A percentile compares a stretch with the other conserved stretches of the same genome.
Conservation (phyloP, 768 basidiomycete species). For the Tephrocybe sp. region DNA sequence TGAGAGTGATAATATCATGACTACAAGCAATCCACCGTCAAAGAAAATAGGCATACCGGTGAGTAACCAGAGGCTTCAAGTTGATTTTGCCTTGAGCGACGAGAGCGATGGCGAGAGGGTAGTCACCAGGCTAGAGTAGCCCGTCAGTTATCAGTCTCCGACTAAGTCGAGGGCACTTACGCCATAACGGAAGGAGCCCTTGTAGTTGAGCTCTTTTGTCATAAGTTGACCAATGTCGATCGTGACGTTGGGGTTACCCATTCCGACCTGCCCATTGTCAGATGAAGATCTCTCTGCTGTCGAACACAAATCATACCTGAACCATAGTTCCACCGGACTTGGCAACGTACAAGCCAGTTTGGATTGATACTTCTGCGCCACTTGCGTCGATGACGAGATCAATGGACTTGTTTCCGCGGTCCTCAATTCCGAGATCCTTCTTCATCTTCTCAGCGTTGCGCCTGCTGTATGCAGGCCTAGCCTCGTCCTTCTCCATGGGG, state of each 20-base stretch:
- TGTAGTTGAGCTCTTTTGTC: constrained; percentile 76
- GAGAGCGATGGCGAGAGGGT: constrained; percentile 80
- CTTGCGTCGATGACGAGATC: constrained; percentile 91
- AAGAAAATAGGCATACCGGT: constrained; percentile 47
- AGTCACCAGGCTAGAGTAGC: constrained; percentile 68
- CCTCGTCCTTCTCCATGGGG: constrained; percentile 59
- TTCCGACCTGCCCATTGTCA: constrained; percentile 61
- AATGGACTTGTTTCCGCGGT: constrained; percentile 66
- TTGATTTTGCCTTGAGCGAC: constrained; percentile 81
- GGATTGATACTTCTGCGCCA: constrained; percentile 90
- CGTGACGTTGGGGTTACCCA: constrained; percentile 75
- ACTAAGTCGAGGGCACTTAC: constrained; percentile 33
- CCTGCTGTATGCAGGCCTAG: constrained; percentile 64
- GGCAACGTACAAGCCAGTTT: constrained; percentile 75
- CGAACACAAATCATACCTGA: constrained; percentile 39
- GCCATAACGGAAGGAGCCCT: constrained; percentile 92
- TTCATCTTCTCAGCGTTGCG: constrained; percentile 70
- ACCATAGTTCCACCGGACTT: constrained; percentile 75
- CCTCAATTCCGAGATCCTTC: constrained; percentile 60
- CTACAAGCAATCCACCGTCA: not conserved
- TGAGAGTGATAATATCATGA: constrained; percentile 23
- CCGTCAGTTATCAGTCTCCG: constrained; percentile 1
- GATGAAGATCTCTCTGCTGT: not conserved
- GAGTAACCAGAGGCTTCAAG: constrained; percentile 86
- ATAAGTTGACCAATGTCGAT: constrained; percentile 71